Conservation (phyloP, 1,284 basidiomycete genomes). For the Trichosporon inkin region DNA sequence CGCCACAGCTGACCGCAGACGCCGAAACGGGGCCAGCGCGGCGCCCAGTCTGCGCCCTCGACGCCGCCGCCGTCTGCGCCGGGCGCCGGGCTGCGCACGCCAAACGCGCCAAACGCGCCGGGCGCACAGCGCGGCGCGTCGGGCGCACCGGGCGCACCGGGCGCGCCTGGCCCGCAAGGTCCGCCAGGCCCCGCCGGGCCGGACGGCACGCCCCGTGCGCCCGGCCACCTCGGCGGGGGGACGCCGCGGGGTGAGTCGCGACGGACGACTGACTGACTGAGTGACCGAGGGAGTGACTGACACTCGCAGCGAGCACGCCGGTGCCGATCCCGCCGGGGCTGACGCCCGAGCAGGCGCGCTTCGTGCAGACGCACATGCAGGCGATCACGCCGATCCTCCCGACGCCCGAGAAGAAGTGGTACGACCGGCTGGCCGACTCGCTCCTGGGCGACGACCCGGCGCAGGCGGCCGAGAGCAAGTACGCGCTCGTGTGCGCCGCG, state of each 20-base stretch:
- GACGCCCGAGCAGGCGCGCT: conserved; percentile 43
- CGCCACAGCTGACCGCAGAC: neutral
- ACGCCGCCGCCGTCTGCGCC: conserved; percentile 11
- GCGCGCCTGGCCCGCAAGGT: neutral
- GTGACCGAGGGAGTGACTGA: too few species aligned
- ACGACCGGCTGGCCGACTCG: conserved; percentile 79
- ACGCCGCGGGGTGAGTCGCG: conserved; percentile 39
- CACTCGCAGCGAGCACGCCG: conserved; percentile 21
- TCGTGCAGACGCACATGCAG: conserved; percentile 43
- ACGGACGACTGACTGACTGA: too few species aligned
- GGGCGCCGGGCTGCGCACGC: neutral
- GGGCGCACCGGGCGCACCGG: neutral
- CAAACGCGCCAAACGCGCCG: neutral
- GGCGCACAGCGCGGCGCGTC: neutral
- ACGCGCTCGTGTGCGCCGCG: conserved; percentile 88
- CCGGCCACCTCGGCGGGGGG: conserved; percentile 40
- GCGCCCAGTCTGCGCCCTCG: neutral
- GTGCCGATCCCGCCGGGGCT: conserved; percentile 35
- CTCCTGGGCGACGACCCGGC: conserved; percentile 74
- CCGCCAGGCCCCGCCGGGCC: neutral
- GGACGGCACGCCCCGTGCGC: conserved; percentile 36
- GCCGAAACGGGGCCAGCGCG: conserved; percentile 3
- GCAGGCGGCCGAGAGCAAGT: conserved; percentile 57
- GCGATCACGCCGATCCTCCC: conserved; percentile 50
- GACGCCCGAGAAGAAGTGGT: conserved; percentile 73